Conservation (phyloP, 2,329 filamentous ascomycete species). For the Leptographium lundbergii region DNA sequence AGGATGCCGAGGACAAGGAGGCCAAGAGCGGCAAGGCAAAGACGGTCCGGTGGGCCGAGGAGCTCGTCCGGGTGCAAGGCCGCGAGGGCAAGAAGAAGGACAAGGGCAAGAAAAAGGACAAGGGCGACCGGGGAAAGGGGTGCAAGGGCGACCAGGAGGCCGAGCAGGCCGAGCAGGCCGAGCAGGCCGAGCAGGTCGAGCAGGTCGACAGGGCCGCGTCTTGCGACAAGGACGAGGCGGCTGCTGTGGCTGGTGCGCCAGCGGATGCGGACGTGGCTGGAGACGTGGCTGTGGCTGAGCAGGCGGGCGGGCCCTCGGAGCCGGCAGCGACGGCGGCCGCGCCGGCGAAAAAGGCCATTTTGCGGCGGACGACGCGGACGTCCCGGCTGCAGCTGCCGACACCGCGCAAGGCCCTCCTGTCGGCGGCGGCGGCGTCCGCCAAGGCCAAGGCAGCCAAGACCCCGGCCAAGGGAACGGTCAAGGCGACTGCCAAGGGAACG, state of each 20-base stretch:
- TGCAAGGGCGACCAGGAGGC: not conserved
- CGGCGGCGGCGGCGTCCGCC: not conserved
- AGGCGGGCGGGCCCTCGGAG: not conserved
- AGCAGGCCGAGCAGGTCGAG: conserved; percentile 2
- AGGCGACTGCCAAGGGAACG: too few relatives aligned
- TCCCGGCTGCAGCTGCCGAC: conserved; percentile 12
- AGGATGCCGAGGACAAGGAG: not conserved
- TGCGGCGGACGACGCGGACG: conserved; percentile 7
- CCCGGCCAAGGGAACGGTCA: not conserved
- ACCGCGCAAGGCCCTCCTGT: conserved; percentile 9
- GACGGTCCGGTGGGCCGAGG: conserved; percentile 21
- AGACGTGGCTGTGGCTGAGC: not conserved
- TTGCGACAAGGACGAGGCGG: too few relatives aligned
- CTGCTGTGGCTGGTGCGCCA: not conserved
- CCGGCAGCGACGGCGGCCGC: not conserved
- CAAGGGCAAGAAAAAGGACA: not conserved
- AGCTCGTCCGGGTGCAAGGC: conserved; percentile 18
- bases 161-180: not conserved
- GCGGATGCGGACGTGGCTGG: too few relatives aligned
- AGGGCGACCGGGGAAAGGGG: not conserved
- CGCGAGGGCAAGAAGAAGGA: not conserved
- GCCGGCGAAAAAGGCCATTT: conserved; percentile 5
- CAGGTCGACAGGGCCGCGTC: too few relatives aligned
- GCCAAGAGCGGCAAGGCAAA: conserved; percentile 11
- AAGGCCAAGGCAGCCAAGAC: conserved; percentile 3